These are phyloP conservation scores for Gnomoniopsis sp. DNA, from an alignment of 2,329 filamentous ascomycete genomes.

Conservation along the genomic window DNA sequence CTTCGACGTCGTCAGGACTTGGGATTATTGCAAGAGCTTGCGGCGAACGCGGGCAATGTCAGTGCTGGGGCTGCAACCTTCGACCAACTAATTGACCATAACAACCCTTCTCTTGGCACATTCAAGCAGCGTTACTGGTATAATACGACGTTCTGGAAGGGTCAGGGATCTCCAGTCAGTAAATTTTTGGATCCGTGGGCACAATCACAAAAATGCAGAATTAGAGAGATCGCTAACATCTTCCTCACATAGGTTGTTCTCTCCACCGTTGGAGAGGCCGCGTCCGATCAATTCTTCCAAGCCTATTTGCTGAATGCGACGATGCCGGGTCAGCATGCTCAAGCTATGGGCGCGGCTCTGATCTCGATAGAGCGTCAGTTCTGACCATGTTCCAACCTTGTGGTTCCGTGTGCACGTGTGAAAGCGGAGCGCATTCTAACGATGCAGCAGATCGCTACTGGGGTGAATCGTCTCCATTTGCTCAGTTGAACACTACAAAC, in stretches of 20 bases:
- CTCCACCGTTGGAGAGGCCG: neutral
- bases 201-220: no score
- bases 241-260: neutral
- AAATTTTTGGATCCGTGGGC: neutral
- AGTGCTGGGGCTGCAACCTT: slow-evolving; percentile 6
- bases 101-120: slow-evolving; percentile 17
- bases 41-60: neutral
- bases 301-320: slow-evolving; percentile 33
- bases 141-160: slow-evolving; percentile 20
- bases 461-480: slow-evolving; percentile 44
- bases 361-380: slow-evolving; percentile 43
- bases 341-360: slow-evolving; percentile 47
- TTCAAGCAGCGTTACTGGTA: slow-evolving; percentile 24
- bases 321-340: slow-evolving; percentile 18
- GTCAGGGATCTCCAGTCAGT: slow-evolving; percentile 20
- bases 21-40: neutral
- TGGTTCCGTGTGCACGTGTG: neutral
- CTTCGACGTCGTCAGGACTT: neutral
- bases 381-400: neutral
- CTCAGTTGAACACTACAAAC: slow-evolving; percentile 43
- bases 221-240: no score
- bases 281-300: neutral
- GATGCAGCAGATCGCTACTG: slow-evolving; percentile 38
- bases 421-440: neutral
- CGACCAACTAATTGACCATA: slow-evolving; percentile 23